Percentiles rank a stretch among this genome's conserved stretches.
These are phyloP conservation scores for Tetrahymena malaccensis DNA, from an alignment of 73 alveolate genomes.

Conservation along the genomic window DNA sequence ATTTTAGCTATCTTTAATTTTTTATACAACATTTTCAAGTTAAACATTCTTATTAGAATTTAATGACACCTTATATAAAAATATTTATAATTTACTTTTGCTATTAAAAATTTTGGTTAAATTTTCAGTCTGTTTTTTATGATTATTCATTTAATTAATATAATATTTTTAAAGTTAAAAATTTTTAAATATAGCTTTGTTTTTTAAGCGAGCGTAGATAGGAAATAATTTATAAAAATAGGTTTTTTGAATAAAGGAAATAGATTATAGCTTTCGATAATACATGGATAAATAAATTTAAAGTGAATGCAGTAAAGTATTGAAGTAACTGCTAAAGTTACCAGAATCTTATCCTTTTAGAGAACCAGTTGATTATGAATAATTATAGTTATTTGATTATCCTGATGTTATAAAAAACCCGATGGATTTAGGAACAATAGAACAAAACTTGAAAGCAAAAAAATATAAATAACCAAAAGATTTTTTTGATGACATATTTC, in stretches of 20 bases:
- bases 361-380: constrained; percentile 29
- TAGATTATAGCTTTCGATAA: neutral
- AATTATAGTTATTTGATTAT: constrained; percentile 7
- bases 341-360: neutral
- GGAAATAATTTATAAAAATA: neutral
- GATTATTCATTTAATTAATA: no score
- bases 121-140: neutral
- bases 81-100: no score
- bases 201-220: neutral
- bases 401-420: constrained; percentile 30
- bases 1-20: no score
- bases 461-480: constrained; percentile 1
- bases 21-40: neutral
- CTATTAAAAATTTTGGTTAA: neutral
- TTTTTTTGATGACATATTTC: neutral
- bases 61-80: neutral
- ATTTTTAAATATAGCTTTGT: neutral
- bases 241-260: neutral
- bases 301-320: neutral
- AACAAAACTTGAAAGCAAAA: neutral
- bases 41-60: neutral
- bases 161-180: no score
- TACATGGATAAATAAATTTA: neutral
- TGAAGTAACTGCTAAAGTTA: neutral
- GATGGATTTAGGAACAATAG: constrained; percentile 15